These are phyloP conservation scores for Fusarium proliferatum DNA, from an alignment of 2,329 filamentous ascomycete species.

Conservation along the genomic window DNA sequence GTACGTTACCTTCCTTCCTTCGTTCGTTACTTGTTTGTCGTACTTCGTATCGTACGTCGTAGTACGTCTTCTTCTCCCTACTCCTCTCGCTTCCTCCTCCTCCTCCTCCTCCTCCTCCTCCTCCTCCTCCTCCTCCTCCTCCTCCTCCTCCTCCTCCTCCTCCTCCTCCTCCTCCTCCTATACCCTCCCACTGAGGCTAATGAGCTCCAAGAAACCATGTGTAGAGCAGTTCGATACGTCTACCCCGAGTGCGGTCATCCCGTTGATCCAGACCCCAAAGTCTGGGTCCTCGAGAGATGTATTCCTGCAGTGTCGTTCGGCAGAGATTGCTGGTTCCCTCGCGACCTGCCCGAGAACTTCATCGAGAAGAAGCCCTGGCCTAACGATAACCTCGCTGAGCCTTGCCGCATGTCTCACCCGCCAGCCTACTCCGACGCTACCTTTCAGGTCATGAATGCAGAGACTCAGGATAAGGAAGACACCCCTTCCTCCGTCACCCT, in stretches of 20 bases:
- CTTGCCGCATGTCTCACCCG: not conserved
- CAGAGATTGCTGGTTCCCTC: constrained; percentile 40
- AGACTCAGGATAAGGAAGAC: not conserved
- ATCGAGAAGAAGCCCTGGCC: constrained; percentile 22
- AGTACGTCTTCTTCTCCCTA: not conserved
- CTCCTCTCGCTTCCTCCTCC: not conserved
- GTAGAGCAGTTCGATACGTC: constrained; percentile 36
- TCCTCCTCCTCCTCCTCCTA: not conserved
- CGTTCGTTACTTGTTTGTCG: too few relatives aligned
- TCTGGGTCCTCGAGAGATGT: constrained; percentile 35
- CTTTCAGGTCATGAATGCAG: not conserved
- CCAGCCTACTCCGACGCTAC: not conserved
- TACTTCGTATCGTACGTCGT: too few relatives aligned
- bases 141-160: too few relatives aligned
- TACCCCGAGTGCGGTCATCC: constrained; percentile 41
- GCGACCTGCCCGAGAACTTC: not conserved
- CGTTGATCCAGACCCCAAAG: constrained; percentile 1
- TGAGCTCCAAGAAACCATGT: constrained; percentile 30
- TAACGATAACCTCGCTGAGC: not conserved
- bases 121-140: too few relatives aligned
- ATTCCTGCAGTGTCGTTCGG: not conserved
- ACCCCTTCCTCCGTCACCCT: not conserved
- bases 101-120: too few relatives aligned
- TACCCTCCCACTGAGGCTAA: not conserved
- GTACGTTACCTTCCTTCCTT: too few relatives aligned